Evolutionary conservation across 2,329 filamentous ascomycete species (phyloP), one percentile per base, ranked within the genome.

Genomic region (Alternaria sp.): DNA sequence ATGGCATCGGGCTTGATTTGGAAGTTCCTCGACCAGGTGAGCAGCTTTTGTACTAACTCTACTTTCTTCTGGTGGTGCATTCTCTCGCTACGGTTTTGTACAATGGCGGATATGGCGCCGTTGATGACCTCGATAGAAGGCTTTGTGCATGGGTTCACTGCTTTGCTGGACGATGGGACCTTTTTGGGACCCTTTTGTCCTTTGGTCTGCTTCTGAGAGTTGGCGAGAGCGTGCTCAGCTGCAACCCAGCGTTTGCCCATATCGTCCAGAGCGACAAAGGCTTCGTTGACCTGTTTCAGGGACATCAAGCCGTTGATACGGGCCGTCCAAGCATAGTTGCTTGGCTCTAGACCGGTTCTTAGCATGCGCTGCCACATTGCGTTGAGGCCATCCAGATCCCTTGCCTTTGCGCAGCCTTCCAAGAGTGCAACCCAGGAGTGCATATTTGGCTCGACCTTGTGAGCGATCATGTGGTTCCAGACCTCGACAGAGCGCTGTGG

Each of bases 341-440:
- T 92, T 5, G 93, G 87, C 66, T 85, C 80, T 10, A 88, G 72
- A 2, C 87, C 87, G 2, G 88, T 85, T 9, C 74, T 75, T 4
- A 86, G 72, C 79, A 96, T 87, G 66, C 86, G 87, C 0, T 79
- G 69, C 92, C 93, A 96, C 30, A 94, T 84, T 1, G 84, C 84
- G 59, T 90, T 86, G 64, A 94, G 82, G 21, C 85, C 88, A n/a
- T 82, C 76, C 0, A 83, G 68, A 70, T 93, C 89, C 58, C 84
- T 84, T 54, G 87, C 84, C 54, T 83, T 84, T 73, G 86, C 87
- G 79, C 89, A 93, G 1, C 92, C 92, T 60, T 87, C 84, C 68
- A 96, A 87, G 86, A 96, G 91, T 46, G 87, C 82, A 43, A 89
- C 90, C 87, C 91, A 96, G 0, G 92, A 90, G 69, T 82, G 85